Evolutionary conservation across 352 stramenopile genomes (phyloP).

Genomic region (Thalassiosira mediterranea): DNA sequence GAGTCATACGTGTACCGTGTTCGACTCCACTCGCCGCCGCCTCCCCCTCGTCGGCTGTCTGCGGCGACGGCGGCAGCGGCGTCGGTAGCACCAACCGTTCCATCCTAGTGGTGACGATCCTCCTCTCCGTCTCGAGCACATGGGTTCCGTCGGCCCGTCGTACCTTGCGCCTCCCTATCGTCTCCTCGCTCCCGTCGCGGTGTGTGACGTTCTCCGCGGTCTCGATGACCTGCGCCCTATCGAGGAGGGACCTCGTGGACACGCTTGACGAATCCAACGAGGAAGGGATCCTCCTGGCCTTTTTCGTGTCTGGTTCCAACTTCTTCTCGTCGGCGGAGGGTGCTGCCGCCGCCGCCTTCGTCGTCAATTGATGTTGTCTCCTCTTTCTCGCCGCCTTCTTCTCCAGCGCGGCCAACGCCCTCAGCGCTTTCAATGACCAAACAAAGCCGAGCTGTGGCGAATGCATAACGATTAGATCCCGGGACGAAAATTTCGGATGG

Average conservation of each 20-base stretch:
- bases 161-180: not conserved
- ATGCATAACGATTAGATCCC: too few species aligned
- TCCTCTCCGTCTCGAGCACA: not conserved
- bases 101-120: not conserved
- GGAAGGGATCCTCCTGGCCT: too few species aligned
- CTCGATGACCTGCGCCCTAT: conserved; percentile 7
- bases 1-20: too few species aligned
- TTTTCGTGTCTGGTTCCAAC: too few species aligned
- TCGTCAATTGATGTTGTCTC: too few species aligned
- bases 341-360: too few species aligned
- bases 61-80: too few species aligned
- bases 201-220: not conserved
- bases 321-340: too few species aligned
- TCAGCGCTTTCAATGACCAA: not conserved
- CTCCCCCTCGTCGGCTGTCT: not conserved
- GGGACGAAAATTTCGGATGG: too few species aligned
- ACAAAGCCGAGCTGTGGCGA: conserved; percentile 18
- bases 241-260: not conserved
- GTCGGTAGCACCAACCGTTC: conserved; percentile 1
- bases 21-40: too few species aligned
- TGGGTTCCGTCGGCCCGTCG: conserved; percentile 5
- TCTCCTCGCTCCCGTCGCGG: conserved; percentile 1
- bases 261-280: too few species aligned
- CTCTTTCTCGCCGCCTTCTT: not conserved
- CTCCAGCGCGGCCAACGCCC: not conserved